Evolutionary conservation across 306 rosid genomes (phyloP).

Genomic region (Citrullus colocynthis): DNA sequence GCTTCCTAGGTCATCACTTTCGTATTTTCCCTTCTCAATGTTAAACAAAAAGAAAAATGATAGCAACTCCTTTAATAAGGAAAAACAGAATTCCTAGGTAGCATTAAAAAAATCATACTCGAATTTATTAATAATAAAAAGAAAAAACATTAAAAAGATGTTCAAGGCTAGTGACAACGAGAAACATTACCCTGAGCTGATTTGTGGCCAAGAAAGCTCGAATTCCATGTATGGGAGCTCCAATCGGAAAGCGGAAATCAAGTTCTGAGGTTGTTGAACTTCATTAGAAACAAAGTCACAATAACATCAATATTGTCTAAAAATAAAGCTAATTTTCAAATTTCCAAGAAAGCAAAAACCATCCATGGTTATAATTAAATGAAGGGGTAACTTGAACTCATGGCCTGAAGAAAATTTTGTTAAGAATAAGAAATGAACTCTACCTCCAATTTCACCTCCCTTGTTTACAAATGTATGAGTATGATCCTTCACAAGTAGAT

Average conservation of each 20-base stretch:
- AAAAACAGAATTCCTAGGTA: background rate
- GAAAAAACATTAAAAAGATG: background rate
- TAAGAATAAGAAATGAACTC: slow-evolving; percentile 17
- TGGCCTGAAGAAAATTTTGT: background rate
- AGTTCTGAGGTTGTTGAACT: slow-evolving; percentile 42
- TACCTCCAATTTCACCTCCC: slow-evolving; percentile 97
- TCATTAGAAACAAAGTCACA: background rate
- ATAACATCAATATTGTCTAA: background rate
- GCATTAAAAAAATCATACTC: background rate
- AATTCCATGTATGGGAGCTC: slow-evolving; percentile 94
- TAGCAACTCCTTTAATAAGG: background rate
- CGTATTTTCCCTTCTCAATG: background rate
- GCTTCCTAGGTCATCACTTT: background rate
- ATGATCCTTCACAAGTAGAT: slow-evolving; percentile 93
- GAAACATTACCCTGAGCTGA: slow-evolving; percentile 58
- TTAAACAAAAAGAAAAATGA: background rate
- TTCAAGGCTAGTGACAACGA: background rate
- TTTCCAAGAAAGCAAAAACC: background rate
- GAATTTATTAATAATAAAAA: too few relatives aligned
- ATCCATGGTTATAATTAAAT: background rate
- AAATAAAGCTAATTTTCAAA: background rate
- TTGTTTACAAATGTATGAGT: slow-evolving; percentile 89
- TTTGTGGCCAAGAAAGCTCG: slow-evolving; percentile 86
- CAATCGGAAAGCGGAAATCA: slow-evolving; percentile 86
- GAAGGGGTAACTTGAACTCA: background rate